Conservation (phyloP, 1,139 yeast species). For the Protomyces inundatus region DNA sequence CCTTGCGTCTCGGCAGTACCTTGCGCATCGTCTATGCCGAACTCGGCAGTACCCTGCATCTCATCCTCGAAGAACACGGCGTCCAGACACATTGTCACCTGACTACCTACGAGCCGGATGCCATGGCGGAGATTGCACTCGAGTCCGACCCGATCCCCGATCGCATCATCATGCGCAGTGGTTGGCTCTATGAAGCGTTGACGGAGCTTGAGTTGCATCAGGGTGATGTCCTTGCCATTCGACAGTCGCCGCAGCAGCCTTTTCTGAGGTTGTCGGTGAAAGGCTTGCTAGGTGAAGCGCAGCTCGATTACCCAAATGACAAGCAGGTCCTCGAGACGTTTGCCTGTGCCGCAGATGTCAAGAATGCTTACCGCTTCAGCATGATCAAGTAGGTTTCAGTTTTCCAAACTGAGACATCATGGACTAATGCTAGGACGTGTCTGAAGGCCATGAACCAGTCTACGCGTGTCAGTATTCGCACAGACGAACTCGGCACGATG, state of each 20-base stretch:
- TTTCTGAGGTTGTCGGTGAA: slow-evolving; percentile 24
- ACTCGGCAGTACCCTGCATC: slow-evolving; percentile 30
- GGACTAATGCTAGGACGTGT: slow-evolving; percentile 3
- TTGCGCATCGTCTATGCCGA: slow-evolving; percentile 28
- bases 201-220: slow-evolving; percentile 31
- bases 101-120: slow-evolving; percentile 31
- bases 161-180: slow-evolving; percentile 30
- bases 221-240: slow-evolving; percentile 29
- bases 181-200: slow-evolving; percentile 31
- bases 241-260: slow-evolving; percentile 28
- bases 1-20: slow-evolving; percentile 28
- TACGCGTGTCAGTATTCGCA: slow-evolving; percentile 31
- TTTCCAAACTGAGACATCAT: no score
- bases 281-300: slow-evolving; percentile 32
- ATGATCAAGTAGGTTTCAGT: slow-evolving; percentile 22
- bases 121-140: slow-evolving; percentile 27
- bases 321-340: slow-evolving; percentile 32
- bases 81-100: slow-evolving; percentile 32
- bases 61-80: slow-evolving; percentile 32
- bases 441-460: slow-evolving; percentile 33
- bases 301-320: slow-evolving; percentile 31
- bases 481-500: slow-evolving; percentile 33
- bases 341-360: slow-evolving; percentile 25
- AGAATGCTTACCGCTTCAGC: slow-evolving; percentile 28
- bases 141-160: slow-evolving; percentile 28